Evolutionary conservation across 192 early-diverging fungal species (phyloP), one percentile per base, ranked within the genome.

Genomic region (Podila verticillata): DNA sequence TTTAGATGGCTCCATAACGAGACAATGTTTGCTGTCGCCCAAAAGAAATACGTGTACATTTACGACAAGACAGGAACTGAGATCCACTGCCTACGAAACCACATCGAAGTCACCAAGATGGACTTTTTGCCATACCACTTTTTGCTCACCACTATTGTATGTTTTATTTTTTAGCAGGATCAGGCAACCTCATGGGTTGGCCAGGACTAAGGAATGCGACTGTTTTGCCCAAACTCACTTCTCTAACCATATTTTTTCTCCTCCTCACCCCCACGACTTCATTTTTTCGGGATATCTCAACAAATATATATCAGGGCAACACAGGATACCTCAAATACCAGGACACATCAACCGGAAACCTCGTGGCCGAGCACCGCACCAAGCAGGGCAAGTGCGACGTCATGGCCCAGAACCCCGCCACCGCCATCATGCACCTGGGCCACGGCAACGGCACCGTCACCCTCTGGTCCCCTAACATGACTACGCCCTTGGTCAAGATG

Each of bases 91-190:
- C 70, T 99, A 83, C 83, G 88, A 70, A 89, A 93, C 48, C 95
- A 96, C 80, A 88, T 90, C 24, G 93, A 96, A 75, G 90, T 94
- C 31, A 93, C 91, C 70, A 86, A 87, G 48, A 83, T 99, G 59
- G 95, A 96, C 47, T 99, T 97, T 72, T 80, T 99, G 68, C 96
- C 96, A 30, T 95, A 95, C 80, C 97, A 99, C 78, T 97, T 95
- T 71, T 83, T 99, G 77, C 87, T 99, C 35, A 91, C 91, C 57
- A 90, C 93, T 19, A 90, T 95, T 24, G 90, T 90, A 83, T 54
- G 73, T 68, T 35, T 30, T 47, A 20, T 62, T 48, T n/a, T 17
- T 5, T 24, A n/a, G n/a, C n/a, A n/a, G n/a, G n/a, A n/a, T n/a
- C n/a, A n/a, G n/a, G n/a, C n/a, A n/a, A n/a, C n/a, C n/a, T n/a